These are phyloP conservation scores for Schizophyllum amplum DNA, from an alignment of 1,284 basidiomycete genomes.

Conservation along the genomic window DNA sequence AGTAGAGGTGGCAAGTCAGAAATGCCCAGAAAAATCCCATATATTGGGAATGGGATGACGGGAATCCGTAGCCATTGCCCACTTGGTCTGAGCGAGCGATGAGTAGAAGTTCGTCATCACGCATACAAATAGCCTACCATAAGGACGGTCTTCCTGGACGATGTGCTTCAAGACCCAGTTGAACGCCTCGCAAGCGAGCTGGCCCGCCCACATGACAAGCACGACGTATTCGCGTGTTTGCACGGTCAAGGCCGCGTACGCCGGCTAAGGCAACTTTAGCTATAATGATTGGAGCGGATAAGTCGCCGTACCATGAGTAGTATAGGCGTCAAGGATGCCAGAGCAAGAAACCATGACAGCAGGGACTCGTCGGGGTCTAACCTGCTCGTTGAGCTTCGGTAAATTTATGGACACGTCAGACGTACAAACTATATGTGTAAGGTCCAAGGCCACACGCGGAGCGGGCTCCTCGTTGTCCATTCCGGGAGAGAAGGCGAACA, in stretches of 20 bases:
- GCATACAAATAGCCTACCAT: constrained; percentile 33
- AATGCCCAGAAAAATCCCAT: constrained; percentile 84
- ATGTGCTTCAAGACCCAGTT: constrained; percentile 67
- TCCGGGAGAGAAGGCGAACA: neutral
- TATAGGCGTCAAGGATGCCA: constrained; percentile 70
- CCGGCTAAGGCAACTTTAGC: constrained; percentile 44
- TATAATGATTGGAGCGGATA: constrained; percentile 1
- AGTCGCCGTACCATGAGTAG: constrained; percentile 54
- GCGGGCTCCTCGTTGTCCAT: constrained; percentile 11
- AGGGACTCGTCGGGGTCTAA: constrained; percentile 62
- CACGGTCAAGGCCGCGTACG: constrained; percentile 69
- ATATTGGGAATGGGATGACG: constrained; percentile 83
- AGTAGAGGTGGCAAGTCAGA: constrained; percentile 64
- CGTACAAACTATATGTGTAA: constrained; percentile 65
- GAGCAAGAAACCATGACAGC: constrained; percentile 53
- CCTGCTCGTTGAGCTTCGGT: constrained; percentile 8
- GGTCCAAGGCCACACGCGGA: constrained; percentile 40
- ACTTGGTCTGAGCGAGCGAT: constrained; percentile 35
- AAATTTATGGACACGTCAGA: constrained; percentile 2
- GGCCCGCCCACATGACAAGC: constrained; percentile 78
- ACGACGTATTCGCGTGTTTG: constrained; percentile 74
- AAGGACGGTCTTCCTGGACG: constrained; percentile 64
- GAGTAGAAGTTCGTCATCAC: neutral
- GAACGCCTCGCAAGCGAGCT: constrained; percentile 64
- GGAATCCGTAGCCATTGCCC: constrained; percentile 79